phyloP scores from a whole-genome alignment of 2,329 filamentous ascomycete species.

The Fusarium haematococcum region DNA sequence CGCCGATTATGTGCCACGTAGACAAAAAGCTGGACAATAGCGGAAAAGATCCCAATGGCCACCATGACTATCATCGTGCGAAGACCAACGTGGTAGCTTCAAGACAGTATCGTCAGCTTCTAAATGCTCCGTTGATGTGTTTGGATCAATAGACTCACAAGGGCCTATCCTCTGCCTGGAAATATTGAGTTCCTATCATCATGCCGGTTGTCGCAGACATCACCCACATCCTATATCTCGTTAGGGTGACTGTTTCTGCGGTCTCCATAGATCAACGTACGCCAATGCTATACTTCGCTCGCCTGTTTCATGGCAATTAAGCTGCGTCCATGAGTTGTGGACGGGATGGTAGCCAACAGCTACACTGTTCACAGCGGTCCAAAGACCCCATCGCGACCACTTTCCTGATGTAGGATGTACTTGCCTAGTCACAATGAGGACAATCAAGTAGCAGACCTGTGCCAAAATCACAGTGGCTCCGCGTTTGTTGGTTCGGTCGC shows the following conservation, averaged over 20 bases:
- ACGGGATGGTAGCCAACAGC: constrained; percentile 66
- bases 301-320: constrained; percentile 58
- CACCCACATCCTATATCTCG: constrained; percentile 53
- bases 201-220: constrained; percentile 64
- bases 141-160: constrained; percentile 43
- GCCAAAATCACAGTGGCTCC: constrained; percentile 16
- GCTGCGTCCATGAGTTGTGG: constrained; percentile 64
- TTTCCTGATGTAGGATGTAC: constrained; percentile 53
- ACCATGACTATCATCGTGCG: constrained; percentile 60
- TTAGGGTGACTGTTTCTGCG: constrained; percentile 1
- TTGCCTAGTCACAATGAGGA: constrained; percentile 9
- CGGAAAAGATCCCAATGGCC: constrained; percentile 53
- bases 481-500: constrained; percentile 55
- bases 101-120: background rate
- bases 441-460: constrained; percentile 5
- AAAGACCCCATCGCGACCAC: constrained; percentile 63
- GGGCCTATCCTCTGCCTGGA: constrained; percentile 55
- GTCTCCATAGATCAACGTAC: constrained; percentile 42
- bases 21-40: constrained; percentile 53
- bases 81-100: constrained; percentile 57
- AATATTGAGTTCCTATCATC: constrained; percentile 65
- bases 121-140: background rate
- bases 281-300: constrained; percentile 56
- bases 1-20: constrained; percentile 54
- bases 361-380: constrained; percentile 63